Base-by-base conservation (phyloP, 805 yeast species). In the Suhomyces sp. region DNA sequence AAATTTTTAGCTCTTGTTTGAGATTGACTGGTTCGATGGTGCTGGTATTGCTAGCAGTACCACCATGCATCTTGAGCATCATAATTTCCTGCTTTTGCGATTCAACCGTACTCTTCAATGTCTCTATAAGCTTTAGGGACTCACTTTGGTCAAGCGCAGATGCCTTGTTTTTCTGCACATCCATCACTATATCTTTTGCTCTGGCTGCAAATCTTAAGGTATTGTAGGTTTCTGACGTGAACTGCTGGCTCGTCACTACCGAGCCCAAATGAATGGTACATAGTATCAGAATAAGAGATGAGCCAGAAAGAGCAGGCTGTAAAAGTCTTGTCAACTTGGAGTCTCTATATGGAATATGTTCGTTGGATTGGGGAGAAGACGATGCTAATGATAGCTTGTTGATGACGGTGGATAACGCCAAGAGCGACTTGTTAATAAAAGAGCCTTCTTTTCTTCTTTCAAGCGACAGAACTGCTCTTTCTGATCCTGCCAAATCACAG, bases 401-500 rank as follows among this genome's bases (percentile, higher is more conserved):
- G 52, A 93, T 91, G n/a, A 93, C 97, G 0, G 96, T 89, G 5
- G 97, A 91, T 47, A 93, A 77, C 0, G 98, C 96, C 48, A 93
- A 75, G 41, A 93, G 77, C 0, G 97, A 92, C 65, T 91, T 91
- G 73, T 93, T 93, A 65, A 93, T 93, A 64, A 78, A 94, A 0
- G 97, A 82, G 20, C 98, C 99, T 72, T 93, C 99, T 67, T 91
- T 89, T 50, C 97, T 75, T 60, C 98, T 79, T 63, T 89, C 97
- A 1, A 75, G 68, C 60, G 86, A 85, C 9, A 82, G 71, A 0
- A 88, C 76, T 2, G 86, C 82, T 48, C 87, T 80, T 69, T 93
- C 99, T n/a, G 96, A 87, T 25, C 99, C 99, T 0, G 99, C 99
- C 62, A 93, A 78, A 70, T 93, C 99, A 73, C 98, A 93, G 51